phyloP scores from a whole-genome alignment of 345 rosid species.

The Eucalyptus dawsonii region DNA sequence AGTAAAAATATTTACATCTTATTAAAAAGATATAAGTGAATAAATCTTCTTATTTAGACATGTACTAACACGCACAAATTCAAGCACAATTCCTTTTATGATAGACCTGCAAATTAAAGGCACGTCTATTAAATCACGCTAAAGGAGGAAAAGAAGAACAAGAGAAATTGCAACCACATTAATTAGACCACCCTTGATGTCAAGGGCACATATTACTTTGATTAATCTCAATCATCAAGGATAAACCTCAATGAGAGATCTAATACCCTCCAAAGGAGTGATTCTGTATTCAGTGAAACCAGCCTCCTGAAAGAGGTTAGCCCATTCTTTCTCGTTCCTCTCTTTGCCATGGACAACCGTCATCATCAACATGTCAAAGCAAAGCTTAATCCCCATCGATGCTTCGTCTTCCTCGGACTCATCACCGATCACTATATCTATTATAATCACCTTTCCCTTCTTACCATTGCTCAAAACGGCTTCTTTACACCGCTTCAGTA shows the following conservation, averaged over 20 bases:
- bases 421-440: slow-evolving; percentile 1
- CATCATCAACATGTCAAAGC: slow-evolving; percentile 32
- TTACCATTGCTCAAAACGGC: slow-evolving; percentile 3
- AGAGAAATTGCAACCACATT: background rate
- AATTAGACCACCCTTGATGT: background rate
- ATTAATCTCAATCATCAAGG: slow-evolving; percentile 4
- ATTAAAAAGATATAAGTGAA: background rate
- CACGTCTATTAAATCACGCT: background rate
- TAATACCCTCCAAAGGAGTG: slow-evolving; percentile 14
- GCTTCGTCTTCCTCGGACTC: background rate
- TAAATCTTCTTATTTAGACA: background rate
- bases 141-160: background rate
- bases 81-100: background rate
- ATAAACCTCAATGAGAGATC: slow-evolving; percentile 40
- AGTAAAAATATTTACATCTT: too few species aligned
- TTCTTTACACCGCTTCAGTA: slow-evolving; percentile 24
- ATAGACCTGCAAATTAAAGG: background rate
- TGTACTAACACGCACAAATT: too few species aligned
- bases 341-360: slow-evolving; percentile 7
- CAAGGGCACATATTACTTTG: background rate
- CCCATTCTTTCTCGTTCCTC: slow-evolving; percentile 31
- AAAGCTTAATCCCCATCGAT: slow-evolving; percentile 17
- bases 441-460: slow-evolving; percentile 10
- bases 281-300: slow-evolving; percentile 26
- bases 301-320: slow-evolving; percentile 10